Base-by-base conservation (phyloP, 163 green algal species). In the Picocystis sp. region DNA sequence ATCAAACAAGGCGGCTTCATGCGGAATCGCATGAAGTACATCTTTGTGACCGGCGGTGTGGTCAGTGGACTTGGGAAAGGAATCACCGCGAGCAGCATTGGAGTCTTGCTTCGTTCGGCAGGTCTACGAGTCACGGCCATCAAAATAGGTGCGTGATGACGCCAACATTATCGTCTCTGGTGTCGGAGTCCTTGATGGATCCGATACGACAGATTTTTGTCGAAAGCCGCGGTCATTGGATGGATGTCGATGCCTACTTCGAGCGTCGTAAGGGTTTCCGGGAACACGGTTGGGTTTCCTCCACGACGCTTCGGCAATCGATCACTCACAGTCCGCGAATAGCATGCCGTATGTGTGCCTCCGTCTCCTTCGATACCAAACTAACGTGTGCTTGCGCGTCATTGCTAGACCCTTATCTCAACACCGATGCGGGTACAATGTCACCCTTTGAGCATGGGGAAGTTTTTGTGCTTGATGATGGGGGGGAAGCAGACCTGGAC, bases 391-490 rank as follows among this genome's bases (percentile, higher is more conserved):
- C 15, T 24, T 58, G 9, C 9, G 25, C 59, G 5, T 8, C 17
- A 24, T 14, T 10, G 11, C 10, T 78, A 95, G 89, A 99, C 61
- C 91, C 91, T 3, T 99, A 99, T 63, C 69, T 99, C 33, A 99
- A 99, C 79, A 87, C 82, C 34, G 91, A 99, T 70, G 91, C 91
- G 35, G 91, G 91, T 17, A 99, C 91, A 8, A 98, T 99, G 91
- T 95, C 83, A 1, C 91, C 91, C 0, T 97, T 97, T 66, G 91
- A 99, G 74, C 91, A 98, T 62, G 91, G 91, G 19, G 19, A 22
- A 22, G 24, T 50, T 11, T 50, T 57, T 11, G 51, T 57, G 17
- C 33, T 50, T 11, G 24, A 47, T 53, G 24, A 57, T 42, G 44
- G 44, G 5, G 51, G 24, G 15, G 66, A 94, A 82, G 87, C 80